Percentiles rank a stretch among this genome's conserved stretches.
These are phyloP conservation scores for Citrus unshiu DNA, from an alignment of 345 rosid genomes.

Conservation along the genomic window DNA sequence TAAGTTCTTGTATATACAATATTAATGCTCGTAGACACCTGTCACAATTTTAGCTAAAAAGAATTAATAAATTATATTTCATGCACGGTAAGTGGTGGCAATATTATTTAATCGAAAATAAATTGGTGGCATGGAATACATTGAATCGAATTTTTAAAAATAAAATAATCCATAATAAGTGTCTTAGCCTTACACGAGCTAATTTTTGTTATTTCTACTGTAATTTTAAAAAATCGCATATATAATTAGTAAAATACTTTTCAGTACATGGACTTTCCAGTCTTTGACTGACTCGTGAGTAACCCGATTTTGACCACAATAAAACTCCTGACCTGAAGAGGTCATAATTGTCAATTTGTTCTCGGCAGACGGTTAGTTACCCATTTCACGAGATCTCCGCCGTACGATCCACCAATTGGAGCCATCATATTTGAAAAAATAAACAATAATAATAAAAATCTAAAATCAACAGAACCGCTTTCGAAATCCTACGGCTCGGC, in stretches of 20 bases:
- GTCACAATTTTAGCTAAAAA: not conserved
- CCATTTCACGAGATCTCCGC: not conserved
- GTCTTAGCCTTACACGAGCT: not conserved
- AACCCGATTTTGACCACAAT: not conserved
- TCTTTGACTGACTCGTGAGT: not conserved
- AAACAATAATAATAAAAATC: too few relatives aligned
- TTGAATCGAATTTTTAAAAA: not conserved
- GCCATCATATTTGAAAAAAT: not conserved
- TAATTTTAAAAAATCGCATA: not conserved
- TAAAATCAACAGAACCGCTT: not conserved
- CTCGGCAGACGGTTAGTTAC: not conserved
- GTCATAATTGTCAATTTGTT: not conserved
- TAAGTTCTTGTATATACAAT: too few relatives aligned
- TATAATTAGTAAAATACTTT: not conserved
- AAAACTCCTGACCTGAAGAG: not conserved
- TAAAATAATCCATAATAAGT: not conserved
- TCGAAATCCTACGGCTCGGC: too few relatives aligned
- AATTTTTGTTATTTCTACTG: not conserved
- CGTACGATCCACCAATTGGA: conserved; percentile 5
- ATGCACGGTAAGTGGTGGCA: not conserved
- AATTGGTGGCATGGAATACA: not conserved
- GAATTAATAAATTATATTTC: not conserved
- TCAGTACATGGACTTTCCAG: not conserved
- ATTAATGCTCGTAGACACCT: not conserved
- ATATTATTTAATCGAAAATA: not conserved